Evolutionary conservation across 495 filamentous ascomycete genomes (phyloP).

Genomic region (Aspergillus homomorphus): DNA sequence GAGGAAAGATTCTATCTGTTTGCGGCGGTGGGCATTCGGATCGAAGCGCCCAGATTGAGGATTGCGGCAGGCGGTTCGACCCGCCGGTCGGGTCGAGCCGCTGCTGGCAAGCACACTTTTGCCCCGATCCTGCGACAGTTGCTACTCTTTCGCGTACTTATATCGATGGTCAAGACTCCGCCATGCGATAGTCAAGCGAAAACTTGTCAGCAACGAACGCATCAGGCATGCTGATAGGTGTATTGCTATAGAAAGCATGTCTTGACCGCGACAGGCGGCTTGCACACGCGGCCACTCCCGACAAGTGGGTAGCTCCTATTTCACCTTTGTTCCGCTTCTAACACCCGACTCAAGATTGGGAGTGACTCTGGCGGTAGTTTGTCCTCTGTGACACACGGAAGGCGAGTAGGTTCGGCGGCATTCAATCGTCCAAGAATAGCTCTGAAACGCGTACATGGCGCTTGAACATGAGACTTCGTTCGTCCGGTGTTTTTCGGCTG

Average conservation of each 20-base stretch:
- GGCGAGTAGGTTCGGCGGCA: not conserved
- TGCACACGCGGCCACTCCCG: not conserved
- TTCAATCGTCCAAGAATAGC: not conserved
- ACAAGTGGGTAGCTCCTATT: not conserved
- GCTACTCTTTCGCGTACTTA: too few relatives aligned
- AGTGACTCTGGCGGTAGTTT: not conserved
- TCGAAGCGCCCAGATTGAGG: not conserved
- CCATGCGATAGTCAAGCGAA: not conserved
- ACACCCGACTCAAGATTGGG: too few relatives aligned
- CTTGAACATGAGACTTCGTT: not conserved
- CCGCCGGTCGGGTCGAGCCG: slow-evolving; percentile 3
- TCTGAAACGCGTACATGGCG: not conserved
- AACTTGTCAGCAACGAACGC: not conserved
- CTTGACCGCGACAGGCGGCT: not conserved
- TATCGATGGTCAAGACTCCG: not conserved
- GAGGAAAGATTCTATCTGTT: not conserved
- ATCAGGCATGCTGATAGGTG: not conserved
- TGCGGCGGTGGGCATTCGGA: not conserved
- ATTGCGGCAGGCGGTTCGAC: slow-evolving; percentile 3
- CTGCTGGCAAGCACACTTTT: slow-evolving; percentile 1
- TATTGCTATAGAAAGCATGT: not conserved
- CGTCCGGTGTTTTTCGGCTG: not conserved
- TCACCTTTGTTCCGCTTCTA: not conserved
- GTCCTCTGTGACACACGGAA: not conserved
- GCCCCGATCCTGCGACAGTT: not conserved